These are phyloP conservation scores for Rhizophora mangle DNA, from an alignment of 345 rosid genomes.

Conservation along the genomic window DNA sequence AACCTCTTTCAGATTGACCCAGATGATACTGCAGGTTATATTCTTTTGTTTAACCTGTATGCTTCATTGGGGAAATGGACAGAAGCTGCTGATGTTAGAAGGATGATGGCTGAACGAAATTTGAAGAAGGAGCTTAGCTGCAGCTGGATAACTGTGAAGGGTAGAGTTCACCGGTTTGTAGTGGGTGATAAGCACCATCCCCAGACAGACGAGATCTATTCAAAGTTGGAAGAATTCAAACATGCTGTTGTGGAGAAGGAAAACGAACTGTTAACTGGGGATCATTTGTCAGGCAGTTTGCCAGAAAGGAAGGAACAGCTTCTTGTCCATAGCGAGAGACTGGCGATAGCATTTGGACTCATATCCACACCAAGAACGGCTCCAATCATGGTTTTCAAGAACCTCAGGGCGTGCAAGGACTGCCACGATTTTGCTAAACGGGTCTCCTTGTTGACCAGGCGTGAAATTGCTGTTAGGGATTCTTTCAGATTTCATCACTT, in stretches of 20 bases:
- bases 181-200: constrained; percentile 78
- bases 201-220: constrained; percentile 47
- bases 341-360: constrained; percentile 70
- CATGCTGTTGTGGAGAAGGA: constrained; percentile 12
- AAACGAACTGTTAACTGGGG: constrained; percentile 32
- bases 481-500: constrained; percentile 71
- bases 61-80: constrained; percentile 52
- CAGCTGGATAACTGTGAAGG: constrained; percentile 67
- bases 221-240: constrained; percentile 52
- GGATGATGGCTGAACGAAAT: constrained; percentile 52
- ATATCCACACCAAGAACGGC: constrained; percentile 40
- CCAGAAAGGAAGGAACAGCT: constrained; percentile 54
- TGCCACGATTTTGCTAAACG: constrained; percentile 77
- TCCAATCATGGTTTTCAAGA: constrained; percentile 65
- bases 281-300: constrained; percentile 36
- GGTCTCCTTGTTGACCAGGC: constrained; percentile 47
- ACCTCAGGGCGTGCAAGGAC: constrained; percentile 63
- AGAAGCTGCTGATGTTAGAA: constrained; percentile 65
- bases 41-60: constrained; percentile 62
- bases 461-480: constrained; percentile 55
- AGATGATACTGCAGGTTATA: constrained; percentile 61
- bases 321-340: constrained; percentile 71
- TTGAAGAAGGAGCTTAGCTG: constrained; percentile 68
- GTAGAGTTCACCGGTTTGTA: constrained; percentile 58
- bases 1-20: constrained; percentile 54